phyloP scores from a whole-genome alignment of 2,329 filamentous ascomycete species.

The Colletotrichum orchidophilum region DNA sequence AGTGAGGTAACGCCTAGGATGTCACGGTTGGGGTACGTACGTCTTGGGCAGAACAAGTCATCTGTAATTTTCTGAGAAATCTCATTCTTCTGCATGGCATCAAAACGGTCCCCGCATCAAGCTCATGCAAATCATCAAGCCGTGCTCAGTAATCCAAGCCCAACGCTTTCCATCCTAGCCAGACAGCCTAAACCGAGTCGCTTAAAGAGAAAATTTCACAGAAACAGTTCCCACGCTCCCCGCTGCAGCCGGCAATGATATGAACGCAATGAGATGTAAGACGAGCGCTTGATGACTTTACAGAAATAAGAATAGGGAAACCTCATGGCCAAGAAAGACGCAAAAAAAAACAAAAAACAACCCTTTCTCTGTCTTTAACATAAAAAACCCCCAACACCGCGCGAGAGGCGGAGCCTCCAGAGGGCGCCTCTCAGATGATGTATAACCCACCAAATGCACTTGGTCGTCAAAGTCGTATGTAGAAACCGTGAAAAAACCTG shows the following conservation, averaged over 20 bases:
- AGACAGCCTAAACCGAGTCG: background rate
- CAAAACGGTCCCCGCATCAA: background rate
- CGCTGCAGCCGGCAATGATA: background rate
- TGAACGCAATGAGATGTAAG: background rate
- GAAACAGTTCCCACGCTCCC: background rate
- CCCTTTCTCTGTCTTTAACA: background rate
- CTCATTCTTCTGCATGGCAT: background rate
- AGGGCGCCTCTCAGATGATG: background rate
- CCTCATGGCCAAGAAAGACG: background rate
- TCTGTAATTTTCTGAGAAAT: background rate
- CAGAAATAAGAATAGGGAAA: no score
- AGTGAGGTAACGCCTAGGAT: background rate
- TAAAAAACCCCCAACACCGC: background rate
- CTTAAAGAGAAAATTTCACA: background rate
- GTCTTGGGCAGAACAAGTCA: background rate
- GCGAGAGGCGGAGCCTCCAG: slow-evolving; percentile 6
- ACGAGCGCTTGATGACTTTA: background rate
- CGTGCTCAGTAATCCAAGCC: background rate
- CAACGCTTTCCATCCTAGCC: background rate
- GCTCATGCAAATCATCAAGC: background rate
- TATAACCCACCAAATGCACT: background rate
- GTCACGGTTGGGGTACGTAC: background rate
- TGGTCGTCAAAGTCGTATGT: background rate
- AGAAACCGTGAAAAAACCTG: background rate
- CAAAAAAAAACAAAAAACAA: background rate